phyloP scores from a whole-genome alignment of 257 asterid genomes.

The Nicotiana attenuata region DNA sequence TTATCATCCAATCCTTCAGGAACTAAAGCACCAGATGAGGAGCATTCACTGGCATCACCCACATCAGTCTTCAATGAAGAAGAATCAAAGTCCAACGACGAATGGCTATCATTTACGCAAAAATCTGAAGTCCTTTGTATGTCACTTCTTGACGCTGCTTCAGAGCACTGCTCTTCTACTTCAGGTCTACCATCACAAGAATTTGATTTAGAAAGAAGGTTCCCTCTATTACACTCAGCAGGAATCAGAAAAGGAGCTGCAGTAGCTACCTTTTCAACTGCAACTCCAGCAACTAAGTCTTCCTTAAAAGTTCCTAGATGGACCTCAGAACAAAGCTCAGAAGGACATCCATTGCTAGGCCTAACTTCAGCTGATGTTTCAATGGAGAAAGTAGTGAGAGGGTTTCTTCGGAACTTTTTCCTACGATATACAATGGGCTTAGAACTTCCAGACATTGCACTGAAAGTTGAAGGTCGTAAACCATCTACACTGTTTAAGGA shows the following conservation, averaged over 20 bases:
- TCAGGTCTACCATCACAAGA: conserved; percentile 33
- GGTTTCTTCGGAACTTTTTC: conserved; percentile 20
- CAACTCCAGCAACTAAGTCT: conserved; percentile 23
- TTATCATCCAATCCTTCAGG: conserved; percentile 33
- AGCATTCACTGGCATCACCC: conserved; percentile 60
- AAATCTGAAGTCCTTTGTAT: conserved; percentile 30
- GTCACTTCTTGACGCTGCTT: conserved; percentile 37
- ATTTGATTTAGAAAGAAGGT: conserved; percentile 26
- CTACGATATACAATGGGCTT: conserved; percentile 31
- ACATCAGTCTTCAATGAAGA: conserved; percentile 33
- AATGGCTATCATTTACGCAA: conserved; percentile 44
- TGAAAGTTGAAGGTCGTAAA: conserved; percentile 17
- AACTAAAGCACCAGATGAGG: conserved; percentile 61
- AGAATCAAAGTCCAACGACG: conserved; percentile 48
- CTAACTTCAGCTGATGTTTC: conserved; percentile 22
- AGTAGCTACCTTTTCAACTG: conserved; percentile 27
- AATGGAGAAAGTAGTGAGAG: conserved; percentile 21
- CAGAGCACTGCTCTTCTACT: conserved; percentile 32
- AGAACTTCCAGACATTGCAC: conserved; percentile 21
- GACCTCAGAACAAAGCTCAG: conserved; percentile 42
- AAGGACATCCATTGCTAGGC: conserved; percentile 30
- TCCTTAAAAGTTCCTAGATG: conserved; percentile 35
- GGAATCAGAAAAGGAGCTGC: conserved; percentile 19
- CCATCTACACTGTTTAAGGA: conserved; percentile 10
- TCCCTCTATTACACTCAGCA: conserved; percentile 21